These are phyloP conservation scores for Fusarium fracticaudum DNA, from an alignment of 2,329 filamentous ascomycete species.

Conservation along the genomic window DNA sequence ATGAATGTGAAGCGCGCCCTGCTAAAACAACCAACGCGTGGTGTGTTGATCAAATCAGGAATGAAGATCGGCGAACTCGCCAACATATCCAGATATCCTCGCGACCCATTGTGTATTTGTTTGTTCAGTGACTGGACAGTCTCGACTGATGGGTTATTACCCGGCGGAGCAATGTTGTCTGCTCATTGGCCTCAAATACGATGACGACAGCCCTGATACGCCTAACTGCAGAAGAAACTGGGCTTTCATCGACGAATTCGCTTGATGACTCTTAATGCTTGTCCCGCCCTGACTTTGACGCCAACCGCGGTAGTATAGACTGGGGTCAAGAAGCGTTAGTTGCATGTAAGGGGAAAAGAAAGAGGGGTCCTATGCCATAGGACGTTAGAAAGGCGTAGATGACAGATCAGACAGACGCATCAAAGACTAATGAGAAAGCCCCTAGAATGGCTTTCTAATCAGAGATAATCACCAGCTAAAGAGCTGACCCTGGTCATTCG, in stretches of 20 bases:
- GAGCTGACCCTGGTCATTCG: background rate
- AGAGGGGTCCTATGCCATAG: background rate
- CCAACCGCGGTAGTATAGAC: conserved; percentile 10
- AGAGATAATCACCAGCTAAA: background rate
- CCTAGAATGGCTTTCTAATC: conserved; percentile 1
- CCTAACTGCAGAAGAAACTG: background rate
- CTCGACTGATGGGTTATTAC: background rate
- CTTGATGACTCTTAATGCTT: conserved; percentile 11
- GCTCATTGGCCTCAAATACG: conserved; percentile 8
- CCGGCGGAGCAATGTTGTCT: background rate
- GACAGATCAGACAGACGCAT: conserved; percentile 10
- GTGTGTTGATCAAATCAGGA: background rate
- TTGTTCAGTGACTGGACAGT: background rate
- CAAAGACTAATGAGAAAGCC: conserved; percentile 3
- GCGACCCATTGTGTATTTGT: background rate
- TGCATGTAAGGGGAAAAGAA: conserved; percentile 7
- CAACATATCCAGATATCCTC: background rate
- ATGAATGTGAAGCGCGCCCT: background rate
- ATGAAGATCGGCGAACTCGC: background rate
- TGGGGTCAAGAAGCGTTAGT: conserved; percentile 18
- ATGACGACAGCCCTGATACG: background rate
- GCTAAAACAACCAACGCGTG: background rate
- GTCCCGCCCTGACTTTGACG: conserved; percentile 23
- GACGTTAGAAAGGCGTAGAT: conserved; percentile 20
- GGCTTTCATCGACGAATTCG: background rate